These are phyloP conservation scores for Blumeria graminis DNA, from an alignment of 2,329 filamentous ascomycete genomes.

Conservation along the genomic window DNA sequence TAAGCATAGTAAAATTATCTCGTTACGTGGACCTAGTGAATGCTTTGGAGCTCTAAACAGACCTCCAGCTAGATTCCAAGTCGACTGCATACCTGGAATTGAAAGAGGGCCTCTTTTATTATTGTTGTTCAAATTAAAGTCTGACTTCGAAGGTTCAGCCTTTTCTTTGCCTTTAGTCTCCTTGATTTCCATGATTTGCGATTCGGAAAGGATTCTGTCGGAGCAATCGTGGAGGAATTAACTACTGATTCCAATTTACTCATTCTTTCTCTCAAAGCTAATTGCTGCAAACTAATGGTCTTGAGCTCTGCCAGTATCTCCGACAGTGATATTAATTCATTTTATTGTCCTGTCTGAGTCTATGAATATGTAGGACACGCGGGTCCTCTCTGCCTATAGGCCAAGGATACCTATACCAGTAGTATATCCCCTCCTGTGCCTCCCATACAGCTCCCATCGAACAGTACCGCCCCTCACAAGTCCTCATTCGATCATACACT, in stretches of 20 bases:
- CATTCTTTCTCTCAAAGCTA: neutral
- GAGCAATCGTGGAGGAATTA: neutral
- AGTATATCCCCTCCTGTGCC: too few species aligned
- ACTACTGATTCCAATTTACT: neutral
- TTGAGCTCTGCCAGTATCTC: neutral
- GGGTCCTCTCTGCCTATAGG: too few species aligned
- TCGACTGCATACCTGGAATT: too few species aligned
- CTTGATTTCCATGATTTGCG: neutral
- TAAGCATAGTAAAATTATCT: neutral
- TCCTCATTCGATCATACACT: too few species aligned
- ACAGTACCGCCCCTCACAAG: too few species aligned
- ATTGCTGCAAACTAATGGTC: neutral
- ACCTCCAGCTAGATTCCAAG: neutral
- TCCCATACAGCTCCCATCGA: too few species aligned
- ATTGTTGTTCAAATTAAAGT: neutral
- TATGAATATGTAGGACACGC: too few species aligned
- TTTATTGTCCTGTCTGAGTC: too few species aligned
- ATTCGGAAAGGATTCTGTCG: neutral
- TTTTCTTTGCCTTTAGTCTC: neutral
- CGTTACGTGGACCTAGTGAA: neutral
- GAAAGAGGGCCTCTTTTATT: neutral
- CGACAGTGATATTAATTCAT: too few species aligned
- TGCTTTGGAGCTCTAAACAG: neutral
- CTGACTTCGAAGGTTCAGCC: neutral
- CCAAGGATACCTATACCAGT: too few species aligned